Base-by-base conservation (phyloP, 257 asterid genomes). In the Primulina huaijiensis region DNA sequence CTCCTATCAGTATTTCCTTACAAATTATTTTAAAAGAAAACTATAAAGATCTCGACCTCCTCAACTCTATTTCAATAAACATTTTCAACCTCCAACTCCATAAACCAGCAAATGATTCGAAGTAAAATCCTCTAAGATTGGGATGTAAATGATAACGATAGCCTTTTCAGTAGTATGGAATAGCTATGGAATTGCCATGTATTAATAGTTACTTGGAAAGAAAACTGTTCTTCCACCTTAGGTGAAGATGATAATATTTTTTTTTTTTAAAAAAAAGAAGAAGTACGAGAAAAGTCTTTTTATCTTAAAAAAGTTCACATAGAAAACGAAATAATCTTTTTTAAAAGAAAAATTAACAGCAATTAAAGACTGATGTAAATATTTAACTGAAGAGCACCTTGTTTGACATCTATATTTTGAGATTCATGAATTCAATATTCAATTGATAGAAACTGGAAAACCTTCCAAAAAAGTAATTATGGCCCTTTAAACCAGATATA, bases 401-500 rank as follows among this genome's bases (percentile, higher is more conserved):
- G 57, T 50, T 50, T 17, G 21, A 50, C 57, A 20, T 50, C 57
- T 50, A 50, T 5, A 17, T 14, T 50, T 50, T 50, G 57, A 50
- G 1, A 7, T 6, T 20, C 60, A 46, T 29, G 30, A 63, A 60
- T 17, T 50, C 14, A 35, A 20, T 60, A 61, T 21, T 11, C 17
- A 52, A 53, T 33, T 31, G 38, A 23, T 43, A 11, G 6, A 37
- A 21, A 27, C 58, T 29, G 37, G 2, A 10, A 57, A 59, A 57
- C 25, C 69, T 35, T 60, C 64, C 25, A 21, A 62, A 53, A 25
- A 69, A 31, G 74, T 12, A 27, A 69, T 23, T 3, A 58, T n/a
- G 20, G 20, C 57, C 57, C 57, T 20, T 56, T 60, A 55, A 76
- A 60, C 35, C 67, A 61, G 21, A 43, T 29, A 72, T 8, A 21